Evolutionary conservation across 129 eudicot genomes (phyloP).

Genomic region (Saussurea involucrata): DNA sequence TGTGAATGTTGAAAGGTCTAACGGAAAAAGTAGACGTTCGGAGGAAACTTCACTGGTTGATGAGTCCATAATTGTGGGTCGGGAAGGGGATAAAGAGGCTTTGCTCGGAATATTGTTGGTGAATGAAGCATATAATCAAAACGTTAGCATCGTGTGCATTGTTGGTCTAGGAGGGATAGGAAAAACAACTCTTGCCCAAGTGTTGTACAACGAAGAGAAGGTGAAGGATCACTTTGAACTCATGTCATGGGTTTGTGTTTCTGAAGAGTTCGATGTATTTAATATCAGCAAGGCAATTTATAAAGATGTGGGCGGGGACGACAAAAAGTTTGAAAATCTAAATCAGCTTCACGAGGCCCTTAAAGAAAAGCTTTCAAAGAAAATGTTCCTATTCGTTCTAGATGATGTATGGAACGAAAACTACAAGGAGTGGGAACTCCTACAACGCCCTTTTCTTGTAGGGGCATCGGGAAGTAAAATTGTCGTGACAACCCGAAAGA

Average conservation of each 20-base stretch:
- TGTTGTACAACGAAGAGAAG: slow-evolving; percentile 21
- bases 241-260: slow-evolving; percentile 55
- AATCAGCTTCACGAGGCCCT: slow-evolving; percentile 30
- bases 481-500: slow-evolving; percentile 59
- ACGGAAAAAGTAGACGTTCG: slow-evolving; percentile 1
- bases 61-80: slow-evolving; percentile 34
- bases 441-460: slow-evolving; percentile 26
- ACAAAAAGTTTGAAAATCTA: slow-evolving; percentile 27
- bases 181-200: slow-evolving; percentile 65
- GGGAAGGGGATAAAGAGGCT: slow-evolving; percentile 39
- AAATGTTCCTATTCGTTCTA: slow-evolving; percentile 59
- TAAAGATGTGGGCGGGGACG: slow-evolving; percentile 22
- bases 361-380: slow-evolving; percentile 19
- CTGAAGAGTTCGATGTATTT: slow-evolving; percentile 41
- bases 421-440: slow-evolving; percentile 37
- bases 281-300: slow-evolving; percentile 51
- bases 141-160: slow-evolving; percentile 33
- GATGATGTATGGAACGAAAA: slow-evolving; percentile 67
- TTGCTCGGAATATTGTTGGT: slow-evolving; percentile 38
- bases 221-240: slow-evolving; percentile 37
- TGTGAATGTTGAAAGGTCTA: slow-evolving; percentile 2
- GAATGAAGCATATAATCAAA: neutral
- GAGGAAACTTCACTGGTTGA: slow-evolving; percentile 40
- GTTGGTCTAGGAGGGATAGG: slow-evolving; percentile 75
- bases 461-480: slow-evolving; percentile 58